Percentiles rank a stretch among this genome's conserved stretches.
Conservation (phyloP, 176 grass and related monocot species). For the Oryza glaberrima region DNA sequence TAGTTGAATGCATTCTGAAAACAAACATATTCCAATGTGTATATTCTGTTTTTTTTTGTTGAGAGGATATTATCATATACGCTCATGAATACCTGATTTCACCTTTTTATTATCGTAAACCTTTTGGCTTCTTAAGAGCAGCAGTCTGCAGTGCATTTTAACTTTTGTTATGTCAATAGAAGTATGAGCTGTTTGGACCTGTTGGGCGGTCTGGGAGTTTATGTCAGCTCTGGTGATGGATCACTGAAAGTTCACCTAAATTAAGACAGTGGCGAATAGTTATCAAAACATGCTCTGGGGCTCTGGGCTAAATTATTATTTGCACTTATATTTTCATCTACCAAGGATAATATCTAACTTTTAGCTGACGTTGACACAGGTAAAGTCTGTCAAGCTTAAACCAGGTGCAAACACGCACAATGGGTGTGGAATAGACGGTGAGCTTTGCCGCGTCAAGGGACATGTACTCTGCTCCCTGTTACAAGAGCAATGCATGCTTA, state of each 20-base stretch:
- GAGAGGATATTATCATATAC: neutral
- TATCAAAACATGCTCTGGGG: neutral
- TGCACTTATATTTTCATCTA: neutral
- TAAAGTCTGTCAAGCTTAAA: slow-evolving; percentile 89
- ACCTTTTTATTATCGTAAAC: neutral
- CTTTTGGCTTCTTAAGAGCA: neutral
- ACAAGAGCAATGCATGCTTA: slow-evolving; percentile 88
- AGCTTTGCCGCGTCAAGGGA: slow-evolving; percentile 77
- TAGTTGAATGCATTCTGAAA: slow-evolving; percentile 1
- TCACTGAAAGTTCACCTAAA: slow-evolving; percentile 9
- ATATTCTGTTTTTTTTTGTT: neutral
- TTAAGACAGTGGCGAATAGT: neutral
- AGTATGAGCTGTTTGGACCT: slow-evolving; percentile 1
- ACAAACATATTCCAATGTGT: neutral
- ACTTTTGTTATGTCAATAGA: slow-evolving; percentile 11
- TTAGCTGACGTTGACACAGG: slow-evolving; percentile 52
- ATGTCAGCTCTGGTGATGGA: slow-evolving; percentile 24
- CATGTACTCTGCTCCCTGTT: slow-evolving; percentile 80
- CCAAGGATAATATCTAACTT: slow-evolving; percentile 5
- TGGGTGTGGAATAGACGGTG: slow-evolving; percentile 93
- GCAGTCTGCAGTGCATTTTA: neutral
- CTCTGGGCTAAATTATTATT: neutral
- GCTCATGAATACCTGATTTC: neutral
- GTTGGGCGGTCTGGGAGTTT: neutral
- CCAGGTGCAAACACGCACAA: slow-evolving; percentile 77